Evolutionary conservation across 2,329 filamentous ascomycete species (phyloP).

Genomic region (Talaromyces sp.): DNA sequence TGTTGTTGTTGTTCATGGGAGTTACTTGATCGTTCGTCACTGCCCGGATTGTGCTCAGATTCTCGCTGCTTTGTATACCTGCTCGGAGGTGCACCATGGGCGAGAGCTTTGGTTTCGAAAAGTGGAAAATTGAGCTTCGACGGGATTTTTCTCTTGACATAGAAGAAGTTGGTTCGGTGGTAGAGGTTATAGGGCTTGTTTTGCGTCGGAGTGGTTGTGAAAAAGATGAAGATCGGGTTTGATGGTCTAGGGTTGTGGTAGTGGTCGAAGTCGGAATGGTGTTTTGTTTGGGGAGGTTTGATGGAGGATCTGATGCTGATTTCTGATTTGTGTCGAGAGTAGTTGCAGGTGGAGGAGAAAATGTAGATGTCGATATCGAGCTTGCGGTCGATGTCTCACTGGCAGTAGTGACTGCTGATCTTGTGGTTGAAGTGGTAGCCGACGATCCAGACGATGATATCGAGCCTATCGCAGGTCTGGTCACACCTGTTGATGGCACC

Average conservation of each 20-base stretch:
- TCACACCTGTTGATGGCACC: background rate
- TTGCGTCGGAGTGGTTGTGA: slow-evolving; percentile 1
- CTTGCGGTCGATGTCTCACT: background rate
- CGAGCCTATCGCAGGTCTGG: background rate
- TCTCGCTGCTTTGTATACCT: slow-evolving; percentile 3
- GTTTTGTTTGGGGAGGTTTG: no score
- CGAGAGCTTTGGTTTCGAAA: background rate
- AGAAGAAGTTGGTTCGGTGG: background rate
- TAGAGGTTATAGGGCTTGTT: background rate
- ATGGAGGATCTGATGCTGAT: background rate
- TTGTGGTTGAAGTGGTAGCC: slow-evolving; percentile 7
- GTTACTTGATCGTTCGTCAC: background rate
- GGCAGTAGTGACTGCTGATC: slow-evolving; percentile 1
- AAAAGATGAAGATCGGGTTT: background rate
- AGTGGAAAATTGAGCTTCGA: background rate
- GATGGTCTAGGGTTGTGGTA: background rate
- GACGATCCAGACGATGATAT: slow-evolving; percentile 3
- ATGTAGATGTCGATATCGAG: background rate
- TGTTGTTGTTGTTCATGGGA: no score
- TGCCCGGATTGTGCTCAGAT: background rate
- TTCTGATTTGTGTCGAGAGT: background rate
- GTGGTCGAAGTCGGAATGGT: no score
- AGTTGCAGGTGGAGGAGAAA: background rate
- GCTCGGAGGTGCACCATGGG: background rate
- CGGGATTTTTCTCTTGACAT: background rate